Base-by-base conservation (phyloP, 2,329 filamentous ascomycete species). In the Fusarium tricinctum region DNA sequence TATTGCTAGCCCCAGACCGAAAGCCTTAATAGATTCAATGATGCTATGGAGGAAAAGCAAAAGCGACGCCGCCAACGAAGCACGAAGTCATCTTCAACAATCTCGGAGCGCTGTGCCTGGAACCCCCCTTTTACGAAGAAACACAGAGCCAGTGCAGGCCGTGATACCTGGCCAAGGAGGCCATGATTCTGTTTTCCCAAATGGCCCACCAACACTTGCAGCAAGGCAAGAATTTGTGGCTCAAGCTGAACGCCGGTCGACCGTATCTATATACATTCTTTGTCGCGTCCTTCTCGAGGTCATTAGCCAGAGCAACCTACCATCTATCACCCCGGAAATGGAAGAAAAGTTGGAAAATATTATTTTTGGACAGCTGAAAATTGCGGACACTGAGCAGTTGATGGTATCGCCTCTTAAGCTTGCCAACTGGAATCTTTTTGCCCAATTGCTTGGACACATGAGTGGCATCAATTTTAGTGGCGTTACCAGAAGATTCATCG, bases 41-140 rank as follows among this genome's bases (percentile, higher is more conserved):
- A 99, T 99, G 93, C 87, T 97, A 32, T 99, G 96, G 96, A 90
- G 96, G 57, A 98, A 97, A 79, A 92, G 89, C 69, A 98, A 98
- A 82, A 97, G 94, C 69, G 95, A 98, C 79, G 89, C 91, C 22
- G 94, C 94, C 28, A 91, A 88, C 71, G 88, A 91, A 67, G 90
- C 91, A 28, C 84, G 89, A 22, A 79, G 70, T 44, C 84, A 88
- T 73, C 79, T 89, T 22, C 86, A 89, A 69, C 86, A 89, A 55
- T 77, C 82, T 20, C 83, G 82, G 17, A 77, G 77, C 33, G 78
- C 76, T 42, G 72, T 77, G 7, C 81, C 79, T 9, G 84, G 79
- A 43, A 85, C 79, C 39, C 84, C 83, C 8, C 80, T 93, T 22
- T 81, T 89, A 59, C 87, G 91, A 69, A 87, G 92, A 61, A 94